These are phyloP conservation scores for Pulveroboletus sp. DNA, from an alignment of 768 basidiomycete genomes.

Conservation along the genomic window DNA sequence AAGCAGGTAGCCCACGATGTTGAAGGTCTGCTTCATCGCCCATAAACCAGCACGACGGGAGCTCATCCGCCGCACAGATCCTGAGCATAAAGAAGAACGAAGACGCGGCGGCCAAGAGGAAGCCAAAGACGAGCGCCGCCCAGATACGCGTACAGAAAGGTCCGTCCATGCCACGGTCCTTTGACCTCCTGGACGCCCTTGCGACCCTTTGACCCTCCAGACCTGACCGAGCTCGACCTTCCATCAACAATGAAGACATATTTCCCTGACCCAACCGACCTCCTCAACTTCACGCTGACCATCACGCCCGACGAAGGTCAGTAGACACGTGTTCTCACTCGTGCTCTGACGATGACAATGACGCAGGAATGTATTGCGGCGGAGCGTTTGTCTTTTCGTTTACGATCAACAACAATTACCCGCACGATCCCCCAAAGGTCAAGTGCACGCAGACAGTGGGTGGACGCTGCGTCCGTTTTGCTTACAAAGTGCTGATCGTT, in stretches of 20 bases:
- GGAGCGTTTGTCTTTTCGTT: conserved; percentile 93
- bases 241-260: conserved; percentile 94
- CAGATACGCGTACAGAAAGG: conserved; percentile 99
- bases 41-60: background rate
- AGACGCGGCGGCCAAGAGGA: conserved; percentile 95
- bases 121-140: conserved; percentile 96
- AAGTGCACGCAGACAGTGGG: conserved; percentile 91
- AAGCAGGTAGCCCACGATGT: conserved; percentile 31
- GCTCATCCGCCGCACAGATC: conserved; percentile 53
- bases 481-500: conserved; percentile 3
- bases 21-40: conserved; percentile 35
- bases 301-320: conserved; percentile 96
- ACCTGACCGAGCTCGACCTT: conserved; percentile 94
- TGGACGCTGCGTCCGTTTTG: conserved; percentile 5
- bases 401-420: conserved; percentile 95
- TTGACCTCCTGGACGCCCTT: background rate
- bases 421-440: conserved; percentile 98
- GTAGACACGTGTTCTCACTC: conserved; percentile 15
- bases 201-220: conserved; percentile 38
- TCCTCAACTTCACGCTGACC: conserved; percentile 93
- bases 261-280: conserved; percentile 89
- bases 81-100: conserved; percentile 99
- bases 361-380: conserved; percentile 94
- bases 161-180: conserved; percentile 27
- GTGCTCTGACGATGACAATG: background rate